Evolutionary conservation across 768 basidiomycete species (phyloP).

Genomic region (Mycena vulgaris): DNA sequence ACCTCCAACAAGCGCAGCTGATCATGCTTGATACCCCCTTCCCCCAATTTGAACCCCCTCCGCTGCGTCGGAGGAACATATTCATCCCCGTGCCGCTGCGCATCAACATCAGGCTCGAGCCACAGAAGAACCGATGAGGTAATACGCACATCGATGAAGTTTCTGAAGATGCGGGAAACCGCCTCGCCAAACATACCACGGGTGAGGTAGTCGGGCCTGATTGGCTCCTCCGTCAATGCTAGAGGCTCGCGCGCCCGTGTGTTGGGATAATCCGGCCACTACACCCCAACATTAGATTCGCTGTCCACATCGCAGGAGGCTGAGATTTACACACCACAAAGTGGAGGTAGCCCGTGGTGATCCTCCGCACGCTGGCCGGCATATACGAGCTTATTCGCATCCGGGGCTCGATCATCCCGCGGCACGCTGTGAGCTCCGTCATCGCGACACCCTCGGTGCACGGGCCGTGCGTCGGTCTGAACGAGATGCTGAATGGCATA

Average conservation of each 20-base stretch:
- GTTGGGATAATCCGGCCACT: constrained; percentile 11
- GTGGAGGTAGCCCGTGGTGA: neutral
- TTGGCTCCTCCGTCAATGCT: neutral
- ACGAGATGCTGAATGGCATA: neutral
- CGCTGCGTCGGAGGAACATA: neutral
- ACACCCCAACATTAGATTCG: too few species aligned
- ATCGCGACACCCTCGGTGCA: constrained; percentile 11
- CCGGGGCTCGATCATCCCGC: neutral
- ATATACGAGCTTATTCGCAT: neutral
- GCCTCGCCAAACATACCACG: neutral
- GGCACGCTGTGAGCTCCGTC: neutral
- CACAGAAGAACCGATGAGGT: neutral
- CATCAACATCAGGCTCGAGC: neutral
- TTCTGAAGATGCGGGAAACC: neutral
- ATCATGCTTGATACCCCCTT: neutral
- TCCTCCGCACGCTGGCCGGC: neutral
- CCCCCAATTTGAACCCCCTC: neutral
- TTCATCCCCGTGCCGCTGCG: neutral
- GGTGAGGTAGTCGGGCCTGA: neutral
- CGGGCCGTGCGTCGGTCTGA: neutral
- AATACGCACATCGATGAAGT: neutral
- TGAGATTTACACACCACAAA: neutral
- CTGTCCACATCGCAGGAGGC: too few species aligned
- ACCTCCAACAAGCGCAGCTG: constrained; percentile 10
- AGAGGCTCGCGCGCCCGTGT: neutral